Evolutionary conservation across 1,284 basidiomycete species (phyloP).

Genomic region (Trametes hirsuta): DNA sequence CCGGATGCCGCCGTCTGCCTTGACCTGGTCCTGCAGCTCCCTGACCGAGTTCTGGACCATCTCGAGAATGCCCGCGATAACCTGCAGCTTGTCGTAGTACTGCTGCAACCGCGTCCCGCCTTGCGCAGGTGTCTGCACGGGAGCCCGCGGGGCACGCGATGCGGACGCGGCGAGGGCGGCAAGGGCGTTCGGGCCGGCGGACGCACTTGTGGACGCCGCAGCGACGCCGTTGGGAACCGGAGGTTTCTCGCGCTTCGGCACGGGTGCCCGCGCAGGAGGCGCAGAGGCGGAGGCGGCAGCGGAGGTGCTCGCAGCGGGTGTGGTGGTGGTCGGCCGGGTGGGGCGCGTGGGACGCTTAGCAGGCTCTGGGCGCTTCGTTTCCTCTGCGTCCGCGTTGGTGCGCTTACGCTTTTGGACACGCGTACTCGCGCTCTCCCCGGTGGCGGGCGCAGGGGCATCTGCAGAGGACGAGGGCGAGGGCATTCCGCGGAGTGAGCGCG

Average conservation of each 20-base stretch:
- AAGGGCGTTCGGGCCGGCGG: conserved; percentile 14
- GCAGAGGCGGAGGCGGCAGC: conserved; percentile 15
- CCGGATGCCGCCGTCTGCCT: conserved; percentile 13
- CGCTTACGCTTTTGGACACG: conserved; percentile 26
- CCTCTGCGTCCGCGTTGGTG: conserved; percentile 16
- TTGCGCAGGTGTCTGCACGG: conserved; percentile 8
- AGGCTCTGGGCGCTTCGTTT: conserved; percentile 24
- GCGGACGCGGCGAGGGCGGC: conserved; percentile 24
- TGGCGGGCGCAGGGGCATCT: conserved; percentile 14
- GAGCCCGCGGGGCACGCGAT: conserved; percentile 22
- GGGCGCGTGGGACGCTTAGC: conserved; percentile 23
- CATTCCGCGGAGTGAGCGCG: conserved; percentile 2
- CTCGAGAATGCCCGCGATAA: conserved; percentile 24
- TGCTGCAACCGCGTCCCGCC: conserved; percentile 16
- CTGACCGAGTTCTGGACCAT: conserved; percentile 27
- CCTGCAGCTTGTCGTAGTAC: conserved; percentile 24
- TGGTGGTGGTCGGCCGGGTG: conserved; percentile 17
- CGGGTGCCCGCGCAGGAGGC: conserved; percentile 13
- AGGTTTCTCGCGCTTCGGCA: conserved; percentile 19
- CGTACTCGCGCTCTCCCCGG: conserved; percentile 23
- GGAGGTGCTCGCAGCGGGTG: conserved; percentile 20
- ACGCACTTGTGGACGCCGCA: conserved; percentile 11
- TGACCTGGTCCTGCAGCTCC: conserved; percentile 26
- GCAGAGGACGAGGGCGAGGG: conserved; percentile 2
- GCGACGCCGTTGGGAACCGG: conserved; percentile 23